Evolutionary conservation across 768 basidiomycete species (phyloP).

Genomic region (Termitomyces heimii): DNA sequence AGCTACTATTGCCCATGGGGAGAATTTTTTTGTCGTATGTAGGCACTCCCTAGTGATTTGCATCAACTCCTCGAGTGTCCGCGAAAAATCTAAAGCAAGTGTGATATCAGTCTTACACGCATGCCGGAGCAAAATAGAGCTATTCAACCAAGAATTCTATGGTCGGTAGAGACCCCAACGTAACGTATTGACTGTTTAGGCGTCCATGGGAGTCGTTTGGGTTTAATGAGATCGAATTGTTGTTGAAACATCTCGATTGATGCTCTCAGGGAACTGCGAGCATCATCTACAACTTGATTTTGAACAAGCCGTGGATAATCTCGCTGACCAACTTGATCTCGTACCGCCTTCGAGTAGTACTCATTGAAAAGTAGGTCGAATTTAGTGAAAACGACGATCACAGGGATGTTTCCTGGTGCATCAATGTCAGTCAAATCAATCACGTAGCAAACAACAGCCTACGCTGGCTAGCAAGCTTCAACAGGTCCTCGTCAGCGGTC

Average conservation of each 20-base stretch:
- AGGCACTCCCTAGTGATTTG: neutral
- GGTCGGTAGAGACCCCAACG: neutral
- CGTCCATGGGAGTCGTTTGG: neutral
- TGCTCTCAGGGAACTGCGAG: neutral
- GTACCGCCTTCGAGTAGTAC: neutral
- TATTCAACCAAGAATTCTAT: neutral
- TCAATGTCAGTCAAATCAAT: neutral
- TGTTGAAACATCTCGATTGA: neutral
- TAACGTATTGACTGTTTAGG: neutral
- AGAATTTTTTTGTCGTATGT: neutral
- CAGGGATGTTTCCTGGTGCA: neutral
- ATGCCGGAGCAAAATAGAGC: neutral
- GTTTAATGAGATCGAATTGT: neutral
- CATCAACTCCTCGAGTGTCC: neutral
- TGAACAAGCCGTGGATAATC: neutral
- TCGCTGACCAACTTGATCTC: neutral
- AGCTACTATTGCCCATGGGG: neutral
- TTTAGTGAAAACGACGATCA: neutral
- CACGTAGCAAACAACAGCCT: neutral
- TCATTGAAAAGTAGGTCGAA: slow-evolving; percentile 1
- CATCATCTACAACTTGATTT: neutral
- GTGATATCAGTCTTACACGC: neutral
- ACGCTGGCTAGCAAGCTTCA: neutral
- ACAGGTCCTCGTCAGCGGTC: neutral
- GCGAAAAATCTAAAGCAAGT: neutral